These are phyloP conservation scores for Ceratorhiza oryzae-sativae DNA, from an alignment of 1,284 basidiomycete species.

Conservation along the genomic window DNA sequence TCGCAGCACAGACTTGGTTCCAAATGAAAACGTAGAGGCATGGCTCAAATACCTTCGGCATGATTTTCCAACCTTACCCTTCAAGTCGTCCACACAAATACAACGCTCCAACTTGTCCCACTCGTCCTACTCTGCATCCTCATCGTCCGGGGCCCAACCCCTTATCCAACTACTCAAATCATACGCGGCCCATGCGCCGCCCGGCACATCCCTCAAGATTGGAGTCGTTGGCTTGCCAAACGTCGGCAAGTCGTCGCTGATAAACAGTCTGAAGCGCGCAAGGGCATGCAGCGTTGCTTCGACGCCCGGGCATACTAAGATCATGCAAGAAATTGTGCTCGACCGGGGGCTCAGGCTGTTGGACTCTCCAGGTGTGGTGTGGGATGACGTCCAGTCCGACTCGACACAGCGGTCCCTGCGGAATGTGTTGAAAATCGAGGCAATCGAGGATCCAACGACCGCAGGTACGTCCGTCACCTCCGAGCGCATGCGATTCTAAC, in stretches of 20 bases:
- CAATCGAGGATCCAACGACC: conserved; percentile 88
- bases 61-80: conserved; percentile 91
- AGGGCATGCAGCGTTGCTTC: conserved; percentile 91
- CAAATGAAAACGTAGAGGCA: conserved; percentile 83
- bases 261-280: conserved; percentile 91
- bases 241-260: conserved; percentile 94
- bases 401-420: conserved; percentile 77
- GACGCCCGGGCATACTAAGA: conserved; percentile 93
- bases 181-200: conserved; percentile 74
- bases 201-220: conserved; percentile 78
- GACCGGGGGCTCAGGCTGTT: conserved; percentile 92
- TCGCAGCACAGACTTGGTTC: conserved; percentile 78
- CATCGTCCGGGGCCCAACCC: conserved; percentile 54
- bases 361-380: conserved; percentile 96
- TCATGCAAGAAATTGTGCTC: conserved; percentile 91
- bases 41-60: conserved; percentile 93
- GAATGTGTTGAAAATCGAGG: conserved; percentile 92
- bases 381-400: conserved; percentile 70
- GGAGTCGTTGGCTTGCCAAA: conserved; percentile 98
- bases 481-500: background rate
- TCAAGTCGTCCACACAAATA: conserved; percentile 83
- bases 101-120: conserved; percentile 84
- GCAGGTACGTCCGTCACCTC: conserved; percentile 67
- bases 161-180: conserved; percentile 91
- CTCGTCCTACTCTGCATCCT: conserved; percentile 71